These are phyloP conservation scores for Calonectria multiphialidica DNA, from an alignment of 2,329 filamentous ascomycete genomes.

Conservation along the genomic window DNA sequence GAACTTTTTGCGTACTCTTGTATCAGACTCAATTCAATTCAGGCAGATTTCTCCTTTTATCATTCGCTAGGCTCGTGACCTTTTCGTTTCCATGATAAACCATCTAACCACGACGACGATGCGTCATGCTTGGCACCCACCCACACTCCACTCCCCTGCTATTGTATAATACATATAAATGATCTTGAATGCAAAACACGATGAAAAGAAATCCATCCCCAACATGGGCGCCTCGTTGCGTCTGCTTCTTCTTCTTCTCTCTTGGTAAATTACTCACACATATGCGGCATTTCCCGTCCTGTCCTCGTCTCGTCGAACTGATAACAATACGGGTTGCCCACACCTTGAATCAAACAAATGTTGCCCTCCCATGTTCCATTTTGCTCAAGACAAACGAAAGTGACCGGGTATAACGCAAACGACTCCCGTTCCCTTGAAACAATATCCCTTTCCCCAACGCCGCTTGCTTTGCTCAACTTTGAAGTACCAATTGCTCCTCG, in stretches of 20 bases:
- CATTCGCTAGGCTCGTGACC: constrained; percentile 24
- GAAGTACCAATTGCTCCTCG: constrained; percentile 20
- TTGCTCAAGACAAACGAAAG: constrained; percentile 41
- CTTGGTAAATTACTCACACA: constrained; percentile 32
- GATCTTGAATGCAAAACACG: constrained; percentile 26
- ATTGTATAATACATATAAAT: constrained; percentile 27
- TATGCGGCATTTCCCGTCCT: constrained; percentile 29
- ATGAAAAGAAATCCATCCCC: constrained; percentile 20
- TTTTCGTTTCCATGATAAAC: constrained; percentile 24
- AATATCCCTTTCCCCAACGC: constrained; percentile 30
- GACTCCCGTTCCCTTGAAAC: constrained; percentile 34
- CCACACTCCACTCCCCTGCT: neutral
- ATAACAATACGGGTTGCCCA: constrained; percentile 32
- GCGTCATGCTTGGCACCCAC: neutral
- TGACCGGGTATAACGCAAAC: constrained; percentile 49
- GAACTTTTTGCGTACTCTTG: too few relatives aligned
- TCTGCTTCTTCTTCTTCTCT: constrained; percentile 25
- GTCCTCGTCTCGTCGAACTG: constrained; percentile 25
- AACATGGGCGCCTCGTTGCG: constrained; percentile 27
- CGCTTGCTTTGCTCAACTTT: constrained; percentile 25
- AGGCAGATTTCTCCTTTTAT: constrained; percentile 16
- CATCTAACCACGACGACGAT: constrained; percentile 1
- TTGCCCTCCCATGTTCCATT: constrained; percentile 30
- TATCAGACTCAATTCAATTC: neutral
- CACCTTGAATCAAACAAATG: constrained; percentile 32